These are phyloP conservation scores for Cutaneotrichosporon sp. DNA, from an alignment of 1,284 basidiomycete species.

Conservation along the genomic window DNA sequence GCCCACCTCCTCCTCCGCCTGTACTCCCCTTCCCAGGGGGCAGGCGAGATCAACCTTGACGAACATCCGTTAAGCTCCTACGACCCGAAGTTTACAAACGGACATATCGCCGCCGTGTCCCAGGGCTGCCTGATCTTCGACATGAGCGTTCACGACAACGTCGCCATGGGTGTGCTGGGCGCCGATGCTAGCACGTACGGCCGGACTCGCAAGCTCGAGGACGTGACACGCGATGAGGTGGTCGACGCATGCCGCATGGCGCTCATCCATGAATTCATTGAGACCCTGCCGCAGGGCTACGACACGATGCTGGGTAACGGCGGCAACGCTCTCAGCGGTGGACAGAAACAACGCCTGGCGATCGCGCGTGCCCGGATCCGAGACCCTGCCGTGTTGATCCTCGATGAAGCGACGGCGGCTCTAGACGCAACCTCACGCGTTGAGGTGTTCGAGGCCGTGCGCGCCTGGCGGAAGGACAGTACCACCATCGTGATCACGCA, in stretches of 20 bases:
- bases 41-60: conserved; percentile 71
- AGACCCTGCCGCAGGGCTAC: conserved; percentile 79
- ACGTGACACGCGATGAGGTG: conserved; percentile 68
- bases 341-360: conserved; percentile 88
- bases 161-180: conserved; percentile 72
- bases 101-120: conserved; percentile 75
- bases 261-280: conserved; percentile 82
- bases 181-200: conserved; percentile 52
- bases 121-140: conserved; percentile 77
- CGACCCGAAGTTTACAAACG: conserved; percentile 69
- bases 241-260: conserved; percentile 78
- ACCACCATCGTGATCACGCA: conserved; percentile 97
- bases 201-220: conserved; percentile 38
- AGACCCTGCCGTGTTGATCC: conserved; percentile 84
- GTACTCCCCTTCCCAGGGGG: conserved; percentile 61
- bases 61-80: conserved; percentile 74
- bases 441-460: conserved; percentile 84
- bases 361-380: conserved; percentile 84
- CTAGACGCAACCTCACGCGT: conserved; percentile 85
- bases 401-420: conserved; percentile 96
- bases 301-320: conserved; percentile 75
- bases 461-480: conserved; percentile 73
- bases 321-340: conserved; percentile 80
- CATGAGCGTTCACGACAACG: conserved; percentile 80
- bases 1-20: conserved; percentile 76